These are phyloP conservation scores for Colletotrichum cereale DNA, from an alignment of 2,329 filamentous ascomycete genomes.

Conservation along the genomic window DNA sequence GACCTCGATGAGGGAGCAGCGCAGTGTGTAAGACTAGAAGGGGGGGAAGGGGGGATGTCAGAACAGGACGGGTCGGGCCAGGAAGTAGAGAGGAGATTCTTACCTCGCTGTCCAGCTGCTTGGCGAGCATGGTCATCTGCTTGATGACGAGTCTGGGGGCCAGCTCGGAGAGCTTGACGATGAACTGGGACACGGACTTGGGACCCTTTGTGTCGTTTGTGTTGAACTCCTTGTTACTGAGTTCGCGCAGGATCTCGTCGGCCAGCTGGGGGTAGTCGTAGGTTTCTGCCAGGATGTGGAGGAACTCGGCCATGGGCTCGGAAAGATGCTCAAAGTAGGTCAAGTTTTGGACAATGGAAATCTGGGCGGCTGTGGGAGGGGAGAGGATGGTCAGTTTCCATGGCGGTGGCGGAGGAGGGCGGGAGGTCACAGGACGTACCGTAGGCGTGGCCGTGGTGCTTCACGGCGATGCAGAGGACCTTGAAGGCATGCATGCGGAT, in stretches of 20 bases:
- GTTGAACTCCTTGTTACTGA: constrained; percentile 98
- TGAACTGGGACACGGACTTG: constrained; percentile 95
- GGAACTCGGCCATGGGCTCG: constrained; percentile 98
- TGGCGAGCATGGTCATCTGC: constrained; percentile 95
- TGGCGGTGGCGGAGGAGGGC: neutral
- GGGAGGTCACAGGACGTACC: constrained; percentile 64
- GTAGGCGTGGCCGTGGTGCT: constrained; percentile 97
- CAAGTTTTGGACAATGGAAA: constrained; percentile 95
- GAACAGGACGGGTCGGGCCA: neutral
- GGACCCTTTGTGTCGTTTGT: constrained; percentile 95
- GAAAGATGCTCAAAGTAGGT: constrained; percentile 99
- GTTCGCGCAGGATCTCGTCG: constrained; percentile 91
- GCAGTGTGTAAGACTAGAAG: constrained; percentile 86
- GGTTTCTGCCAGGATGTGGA: constrained; percentile 95
- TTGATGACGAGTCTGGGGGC: constrained; percentile 94
- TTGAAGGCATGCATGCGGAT: constrained; percentile 99
- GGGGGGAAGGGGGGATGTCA: neutral
- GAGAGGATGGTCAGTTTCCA: constrained; percentile 48
- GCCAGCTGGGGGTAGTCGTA: constrained; percentile 97
- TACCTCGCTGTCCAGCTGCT: constrained; percentile 94
- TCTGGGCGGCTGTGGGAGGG: constrained; percentile 80
- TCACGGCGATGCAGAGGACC: constrained; percentile 94
- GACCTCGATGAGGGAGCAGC: constrained; percentile 94
- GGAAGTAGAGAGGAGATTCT: neutral
- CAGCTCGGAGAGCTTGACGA: constrained; percentile 92